phyloP scores from a whole-genome alignment of 441 rosid species.

The Euphorbia celastroides region DNA sequence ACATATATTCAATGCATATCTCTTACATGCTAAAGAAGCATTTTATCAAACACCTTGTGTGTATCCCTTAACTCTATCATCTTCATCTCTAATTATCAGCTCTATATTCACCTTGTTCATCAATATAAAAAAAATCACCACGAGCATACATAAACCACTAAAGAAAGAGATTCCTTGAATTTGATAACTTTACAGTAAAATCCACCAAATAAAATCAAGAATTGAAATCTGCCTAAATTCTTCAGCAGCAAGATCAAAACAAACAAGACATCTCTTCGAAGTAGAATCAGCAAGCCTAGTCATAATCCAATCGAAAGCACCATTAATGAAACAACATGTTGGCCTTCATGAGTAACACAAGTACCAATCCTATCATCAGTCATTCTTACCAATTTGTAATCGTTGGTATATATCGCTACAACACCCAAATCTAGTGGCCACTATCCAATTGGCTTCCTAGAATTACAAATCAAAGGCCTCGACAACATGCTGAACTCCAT shows the following conservation, averaged over 20 bases:
- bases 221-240: conserved; percentile 14
- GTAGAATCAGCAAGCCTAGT: conserved; percentile 5
- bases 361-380: conserved; percentile 7
- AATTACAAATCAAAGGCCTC: conserved; percentile 8
- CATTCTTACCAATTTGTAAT: conserved; percentile 28
- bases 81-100: too few relatives aligned
- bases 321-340: conserved; percentile 21
- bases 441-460: conserved; percentile 20
- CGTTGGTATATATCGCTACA: conserved; percentile 12
- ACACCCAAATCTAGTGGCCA: conserved; percentile 29
- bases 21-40: too few relatives aligned
- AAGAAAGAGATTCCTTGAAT: conserved; percentile 22
- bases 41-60: too few relatives aligned
- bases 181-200: conserved; percentile 17
- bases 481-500: conserved; percentile 13
- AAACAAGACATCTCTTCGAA: conserved; percentile 11
- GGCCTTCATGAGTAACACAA: conserved; percentile 19
- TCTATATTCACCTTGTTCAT: too few relatives aligned
- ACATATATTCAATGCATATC: too few relatives aligned
- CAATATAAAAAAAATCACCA: too few relatives aligned
- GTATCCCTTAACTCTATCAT: too few relatives aligned
- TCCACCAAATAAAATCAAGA: conserved; percentile 12
- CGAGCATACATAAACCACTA: conserved; percentile 28
- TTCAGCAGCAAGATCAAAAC: conserved; percentile 28
- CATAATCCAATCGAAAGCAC: conserved; percentile 25